These are phyloP conservation scores for Hyaloscypha variabilis DNA, from an alignment of 495 filamentous ascomycete genomes.

Conservation along the genomic window DNA sequence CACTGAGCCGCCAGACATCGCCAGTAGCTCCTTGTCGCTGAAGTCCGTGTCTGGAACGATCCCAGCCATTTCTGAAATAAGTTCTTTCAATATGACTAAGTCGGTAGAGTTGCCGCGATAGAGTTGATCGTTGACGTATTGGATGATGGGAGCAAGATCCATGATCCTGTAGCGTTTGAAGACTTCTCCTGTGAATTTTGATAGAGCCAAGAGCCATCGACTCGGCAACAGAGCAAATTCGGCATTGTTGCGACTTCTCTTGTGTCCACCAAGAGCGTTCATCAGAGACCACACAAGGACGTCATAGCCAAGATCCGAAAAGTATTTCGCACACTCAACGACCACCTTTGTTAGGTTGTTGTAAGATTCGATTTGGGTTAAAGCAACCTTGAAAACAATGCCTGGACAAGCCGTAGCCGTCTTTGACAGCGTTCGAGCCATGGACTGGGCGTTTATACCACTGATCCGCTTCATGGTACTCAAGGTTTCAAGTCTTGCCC, in stretches of 20 bases:
- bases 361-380: slow-evolving; percentile 87
- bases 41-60: slow-evolving; percentile 83
- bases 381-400: slow-evolving; percentile 84
- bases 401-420: slow-evolving; percentile 84
- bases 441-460: slow-evolving; percentile 78
- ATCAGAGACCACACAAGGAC: slow-evolving; percentile 88
- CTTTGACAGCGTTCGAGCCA: slow-evolving; percentile 86
- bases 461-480: slow-evolving; percentile 83
- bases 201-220: slow-evolving; percentile 83
- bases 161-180: slow-evolving; percentile 82
- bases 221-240: slow-evolving; percentile 82
- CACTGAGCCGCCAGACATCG: slow-evolving; percentile 82
- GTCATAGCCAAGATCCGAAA: slow-evolving; percentile 90
- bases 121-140: slow-evolving; percentile 86
- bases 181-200: slow-evolving; percentile 82
- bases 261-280: slow-evolving; percentile 73
- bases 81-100: slow-evolving; percentile 83
- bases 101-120: slow-evolving; percentile 79
- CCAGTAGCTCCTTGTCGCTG: slow-evolving; percentile 81
- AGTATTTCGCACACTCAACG: slow-evolving; percentile 90
- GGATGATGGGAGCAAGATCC: slow-evolving; percentile 82
- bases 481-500: slow-evolving; percentile 74
- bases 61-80: slow-evolving; percentile 90
- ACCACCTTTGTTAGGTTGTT: slow-evolving; percentile 91
- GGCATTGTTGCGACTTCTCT: slow-evolving; percentile 76